Evolutionary conservation across 495 filamentous ascomycete genomes (phyloP).

Genomic region (Hypomontagnella submonticulosa): DNA sequence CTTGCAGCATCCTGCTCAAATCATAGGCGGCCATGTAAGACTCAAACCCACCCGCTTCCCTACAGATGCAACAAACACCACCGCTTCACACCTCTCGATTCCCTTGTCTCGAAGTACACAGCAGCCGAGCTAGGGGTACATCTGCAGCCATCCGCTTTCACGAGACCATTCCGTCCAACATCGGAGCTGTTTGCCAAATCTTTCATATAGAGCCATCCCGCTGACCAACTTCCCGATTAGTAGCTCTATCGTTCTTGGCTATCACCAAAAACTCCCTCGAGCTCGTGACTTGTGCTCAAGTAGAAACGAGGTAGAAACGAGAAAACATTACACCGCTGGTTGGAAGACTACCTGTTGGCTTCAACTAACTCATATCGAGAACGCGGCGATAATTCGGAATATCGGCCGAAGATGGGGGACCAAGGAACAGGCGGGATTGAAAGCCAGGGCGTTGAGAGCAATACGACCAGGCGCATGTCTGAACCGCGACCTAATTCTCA

Average conservation of each 20-base stretch:
- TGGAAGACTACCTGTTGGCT: constrained; percentile 2
- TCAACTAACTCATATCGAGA: constrained; percentile 8
- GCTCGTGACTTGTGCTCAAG: constrained; percentile 8
- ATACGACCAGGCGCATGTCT: constrained; percentile 53
- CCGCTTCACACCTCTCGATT: constrained; percentile 45
- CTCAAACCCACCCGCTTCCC: constrained; percentile 41
- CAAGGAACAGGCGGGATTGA: constrained; percentile 56
- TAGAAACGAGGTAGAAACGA: not conserved
- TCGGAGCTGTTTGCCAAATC: constrained; percentile 48
- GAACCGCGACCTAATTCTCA: constrained; percentile 44
- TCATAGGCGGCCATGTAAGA: constrained; percentile 50
- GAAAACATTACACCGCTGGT: constrained; percentile 7
- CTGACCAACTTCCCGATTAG: constrained; percentile 38
- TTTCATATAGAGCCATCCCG: constrained; percentile 39
- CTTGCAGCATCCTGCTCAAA: constrained; percentile 45
- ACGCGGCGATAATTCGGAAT: constrained; percentile 11
- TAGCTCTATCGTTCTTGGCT: constrained; percentile 25
- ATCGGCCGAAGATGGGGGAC: constrained; percentile 52
- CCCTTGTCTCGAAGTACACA: constrained; percentile 47
- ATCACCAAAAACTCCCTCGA: constrained; percentile 19
- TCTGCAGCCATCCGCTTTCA: constrained; percentile 55
- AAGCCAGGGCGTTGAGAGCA: constrained; percentile 55
- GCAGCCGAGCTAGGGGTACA: constrained; percentile 49
- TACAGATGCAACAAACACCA: constrained; percentile 44
- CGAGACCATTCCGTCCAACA: constrained; percentile 56